Percentiles rank a stretch among this genome's conserved stretches.
phyloP scores from a whole-genome alignment of 768 basidiomycete genomes.

The Tulasnella sp. region DNA sequence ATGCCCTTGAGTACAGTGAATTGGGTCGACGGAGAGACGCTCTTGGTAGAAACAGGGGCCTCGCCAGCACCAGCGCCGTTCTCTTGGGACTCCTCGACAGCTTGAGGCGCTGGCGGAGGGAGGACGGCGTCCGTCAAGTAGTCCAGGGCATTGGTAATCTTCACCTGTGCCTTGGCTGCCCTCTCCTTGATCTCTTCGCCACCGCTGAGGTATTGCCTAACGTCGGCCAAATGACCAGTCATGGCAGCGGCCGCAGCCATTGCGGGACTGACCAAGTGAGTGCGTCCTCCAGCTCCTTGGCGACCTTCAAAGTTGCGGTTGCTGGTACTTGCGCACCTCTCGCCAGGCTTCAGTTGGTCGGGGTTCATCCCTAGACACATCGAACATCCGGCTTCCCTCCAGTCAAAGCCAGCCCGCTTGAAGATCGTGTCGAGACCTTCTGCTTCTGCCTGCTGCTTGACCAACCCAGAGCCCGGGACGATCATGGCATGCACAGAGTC shows the following conservation, averaged over 20 bases:
- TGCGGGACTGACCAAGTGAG: constrained; percentile 78
- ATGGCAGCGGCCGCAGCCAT: constrained; percentile 90
- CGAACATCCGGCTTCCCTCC: constrained; percentile 90
- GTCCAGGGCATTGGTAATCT: constrained; percentile 56
- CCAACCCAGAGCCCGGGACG: constrained; percentile 80
- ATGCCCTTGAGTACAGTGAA: constrained; percentile 63
- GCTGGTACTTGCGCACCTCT: constrained; percentile 81
- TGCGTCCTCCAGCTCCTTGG: constrained; percentile 75
- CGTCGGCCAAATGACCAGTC: constrained; percentile 73
- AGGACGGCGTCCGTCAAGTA: constrained; percentile 62
- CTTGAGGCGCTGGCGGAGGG: constrained; percentile 40
- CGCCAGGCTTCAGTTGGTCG: constrained; percentile 69
- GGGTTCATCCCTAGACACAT: constrained; percentile 98
- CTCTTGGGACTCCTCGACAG: constrained; percentile 22
- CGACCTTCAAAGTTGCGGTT: constrained; percentile 92
- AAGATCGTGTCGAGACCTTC: constrained; percentile 80
- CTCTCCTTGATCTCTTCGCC: constrained; percentile 32
- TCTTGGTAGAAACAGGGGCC: constrained; percentile 33
- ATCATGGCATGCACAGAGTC: constrained; percentile 73
- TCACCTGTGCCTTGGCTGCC: constrained; percentile 42
- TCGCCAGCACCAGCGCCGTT: constrained; percentile 22
- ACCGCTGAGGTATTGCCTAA: constrained; percentile 55
- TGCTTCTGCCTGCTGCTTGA: constrained; percentile 83
- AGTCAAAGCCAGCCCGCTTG: constrained; percentile 85
- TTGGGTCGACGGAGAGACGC: constrained; percentile 33